Evolutionary conservation across 1,139 yeast species (phyloP).

Genomic region (Pichia sp.): DNA sequence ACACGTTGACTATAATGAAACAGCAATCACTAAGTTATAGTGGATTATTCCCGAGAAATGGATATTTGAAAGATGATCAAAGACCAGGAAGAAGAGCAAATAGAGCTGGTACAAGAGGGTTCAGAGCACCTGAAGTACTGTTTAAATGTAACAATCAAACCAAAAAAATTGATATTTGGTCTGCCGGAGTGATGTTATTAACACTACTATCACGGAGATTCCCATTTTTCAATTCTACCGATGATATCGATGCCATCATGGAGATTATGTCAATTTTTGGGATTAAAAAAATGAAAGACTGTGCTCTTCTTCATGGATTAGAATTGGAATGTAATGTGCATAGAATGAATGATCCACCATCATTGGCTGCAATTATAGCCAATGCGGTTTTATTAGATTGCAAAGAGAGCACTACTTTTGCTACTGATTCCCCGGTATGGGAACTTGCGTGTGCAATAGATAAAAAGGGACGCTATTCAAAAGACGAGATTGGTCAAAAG

Average conservation of each 20-base stretch:
- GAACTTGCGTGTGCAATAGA: constrained; percentile 26
- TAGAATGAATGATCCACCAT: constrained; percentile 30
- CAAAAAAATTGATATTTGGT: constrained; percentile 82
- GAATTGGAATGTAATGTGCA: constrained; percentile 67
- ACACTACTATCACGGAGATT: constrained; percentile 67
- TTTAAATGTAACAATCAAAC: constrained; percentile 82
- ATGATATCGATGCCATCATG: constrained; percentile 84
- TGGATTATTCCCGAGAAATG: constrained; percentile 37
- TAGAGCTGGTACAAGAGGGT: constrained; percentile 96
- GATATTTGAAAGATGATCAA: constrained; percentile 73
- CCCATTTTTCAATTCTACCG: constrained; percentile 84
- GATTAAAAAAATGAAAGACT: constrained; percentile 56
- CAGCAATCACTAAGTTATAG: background rate
- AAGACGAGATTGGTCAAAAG: constrained; percentile 23
- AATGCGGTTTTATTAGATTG: constrained; percentile 31
- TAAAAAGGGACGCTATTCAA: constrained; percentile 22
- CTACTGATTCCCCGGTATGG: constrained; percentile 32
- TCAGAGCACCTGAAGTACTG: constrained; percentile 90
- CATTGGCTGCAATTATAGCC: constrained; percentile 33
- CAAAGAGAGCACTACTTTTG: constrained; percentile 28
- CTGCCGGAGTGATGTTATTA: constrained; percentile 80
- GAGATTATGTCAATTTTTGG: constrained; percentile 88
- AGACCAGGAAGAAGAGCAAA: constrained; percentile 90
- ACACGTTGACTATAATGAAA: constrained; percentile 15
- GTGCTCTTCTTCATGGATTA: constrained; percentile 83